A percentile compares a stretch with the other conserved stretches of the same genome.
Conservation (phyloP, 352 stramenopile genomes). For the Phytopythium mirpurense region DNA sequence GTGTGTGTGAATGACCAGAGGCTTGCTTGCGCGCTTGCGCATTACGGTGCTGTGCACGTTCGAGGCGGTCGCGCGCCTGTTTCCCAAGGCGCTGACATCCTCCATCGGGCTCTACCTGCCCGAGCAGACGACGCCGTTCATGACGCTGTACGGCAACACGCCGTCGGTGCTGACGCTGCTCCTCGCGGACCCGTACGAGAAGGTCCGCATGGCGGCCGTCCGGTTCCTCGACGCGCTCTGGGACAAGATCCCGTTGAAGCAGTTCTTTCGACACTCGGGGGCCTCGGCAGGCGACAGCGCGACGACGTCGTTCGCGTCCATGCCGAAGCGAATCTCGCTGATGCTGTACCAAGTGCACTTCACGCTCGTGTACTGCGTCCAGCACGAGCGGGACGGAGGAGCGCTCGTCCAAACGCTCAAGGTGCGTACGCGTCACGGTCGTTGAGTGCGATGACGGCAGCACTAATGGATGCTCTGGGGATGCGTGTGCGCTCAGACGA, state of each 20-base stretch:
- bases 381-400: constrained; percentile 61
- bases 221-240: constrained; percentile 82
- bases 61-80: constrained; percentile 61
- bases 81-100: constrained; percentile 68
- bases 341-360: constrained; percentile 85
- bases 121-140: constrained; percentile 72
- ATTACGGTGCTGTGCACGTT: constrained; percentile 71
- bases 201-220: constrained; percentile 57
- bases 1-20: constrained; percentile 19
- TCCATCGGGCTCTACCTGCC: constrained; percentile 78
- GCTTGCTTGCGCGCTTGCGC: constrained; percentile 60
- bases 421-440: constrained; percentile 15
- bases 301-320: constrained; percentile 76
- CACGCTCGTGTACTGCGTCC: constrained; percentile 76
- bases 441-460: neutral
- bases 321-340: constrained; percentile 74
- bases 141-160: constrained; percentile 73
- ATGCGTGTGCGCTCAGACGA: constrained; percentile 24
- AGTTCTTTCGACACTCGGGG: constrained; percentile 60
- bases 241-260: constrained; percentile 77
- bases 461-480: constrained; percentile 3
- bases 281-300: constrained; percentile 32
- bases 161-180: constrained; percentile 77
- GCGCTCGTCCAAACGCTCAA: constrained; percentile 70
- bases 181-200: constrained; percentile 73